phyloP scores from a whole-genome alignment of 352 stramenopile species.

The Phytophthora vignae region DNA sequence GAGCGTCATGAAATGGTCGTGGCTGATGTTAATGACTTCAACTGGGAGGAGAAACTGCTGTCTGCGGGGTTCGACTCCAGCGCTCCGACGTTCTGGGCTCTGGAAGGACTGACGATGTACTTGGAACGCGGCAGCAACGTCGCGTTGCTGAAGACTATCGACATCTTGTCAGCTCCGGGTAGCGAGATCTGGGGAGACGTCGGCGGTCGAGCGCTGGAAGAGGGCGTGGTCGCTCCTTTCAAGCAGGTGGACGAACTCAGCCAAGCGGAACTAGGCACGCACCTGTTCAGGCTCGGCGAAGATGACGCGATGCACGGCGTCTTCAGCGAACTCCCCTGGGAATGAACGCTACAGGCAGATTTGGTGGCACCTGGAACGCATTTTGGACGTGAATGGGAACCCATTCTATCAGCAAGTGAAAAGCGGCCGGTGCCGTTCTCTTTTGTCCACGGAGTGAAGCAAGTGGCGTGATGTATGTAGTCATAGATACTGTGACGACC shows the following conservation, averaged over 20 bases:
- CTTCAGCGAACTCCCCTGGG: slow-evolving; percentile 41
- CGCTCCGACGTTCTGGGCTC: slow-evolving; percentile 52
- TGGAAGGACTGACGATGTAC: slow-evolving; percentile 58
- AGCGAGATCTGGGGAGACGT: slow-evolving; percentile 62
- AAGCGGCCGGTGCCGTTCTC: slow-evolving; percentile 19
- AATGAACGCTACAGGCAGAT: slow-evolving; percentile 37
- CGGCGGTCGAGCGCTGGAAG: slow-evolving; percentile 25
- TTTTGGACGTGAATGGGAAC: slow-evolving; percentile 48
- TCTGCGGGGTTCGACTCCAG: slow-evolving; percentile 41
- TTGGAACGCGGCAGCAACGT: slow-evolving; percentile 40
- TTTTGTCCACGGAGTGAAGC: slow-evolving; percentile 25
- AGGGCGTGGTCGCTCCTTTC: slow-evolving; percentile 19
- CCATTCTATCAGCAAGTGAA: slow-evolving; percentile 19
- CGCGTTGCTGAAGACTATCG: slow-evolving; percentile 50
- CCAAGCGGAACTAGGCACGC: slow-evolving; percentile 27
- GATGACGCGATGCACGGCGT: slow-evolving; percentile 52
- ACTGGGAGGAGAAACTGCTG: slow-evolving; percentile 47
- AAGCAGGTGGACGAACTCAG: slow-evolving; percentile 33
- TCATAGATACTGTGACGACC: too few relatives aligned
- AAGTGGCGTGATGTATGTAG: slow-evolving; percentile 2
- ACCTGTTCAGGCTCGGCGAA: slow-evolving; percentile 50
- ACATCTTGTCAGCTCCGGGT: slow-evolving; percentile 44
- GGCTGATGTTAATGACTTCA: slow-evolving; percentile 49
- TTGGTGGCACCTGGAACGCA: slow-evolving; percentile 34
- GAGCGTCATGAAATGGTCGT: slow-evolving; percentile 47